Evolutionary conservation across 108 stramenopile genomes (phyloP).

Genomic region (Mediolabrus comicus): DNA sequence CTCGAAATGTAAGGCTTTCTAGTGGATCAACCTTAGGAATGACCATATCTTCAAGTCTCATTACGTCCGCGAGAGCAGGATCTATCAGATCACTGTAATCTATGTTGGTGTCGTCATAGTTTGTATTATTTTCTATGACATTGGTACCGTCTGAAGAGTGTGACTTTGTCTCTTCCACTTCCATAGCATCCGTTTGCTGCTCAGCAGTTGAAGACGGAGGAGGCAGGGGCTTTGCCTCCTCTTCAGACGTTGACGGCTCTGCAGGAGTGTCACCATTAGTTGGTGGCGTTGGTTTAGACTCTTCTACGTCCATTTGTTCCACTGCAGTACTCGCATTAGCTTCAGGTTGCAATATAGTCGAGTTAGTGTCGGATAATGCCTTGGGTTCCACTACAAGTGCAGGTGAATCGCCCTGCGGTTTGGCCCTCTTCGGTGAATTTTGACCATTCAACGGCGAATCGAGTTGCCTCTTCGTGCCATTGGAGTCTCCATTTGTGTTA

Average conservation of each 20-base stretch:
- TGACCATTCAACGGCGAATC: not conserved
- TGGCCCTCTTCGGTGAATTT: not conserved
- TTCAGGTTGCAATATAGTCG: not conserved
- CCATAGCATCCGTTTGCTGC: not conserved
- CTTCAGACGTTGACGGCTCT: not conserved
- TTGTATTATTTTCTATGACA: not conserved
- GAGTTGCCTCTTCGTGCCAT: not conserved
- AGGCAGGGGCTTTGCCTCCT: not conserved
- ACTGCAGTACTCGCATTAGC: not conserved
- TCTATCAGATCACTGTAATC: constrained; percentile 20
- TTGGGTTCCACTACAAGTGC: not conserved
- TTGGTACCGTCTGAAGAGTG: not conserved
- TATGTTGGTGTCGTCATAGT: not conserved
- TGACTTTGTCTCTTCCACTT: not conserved
- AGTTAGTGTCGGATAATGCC: not conserved
- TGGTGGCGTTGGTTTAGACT: not conserved
- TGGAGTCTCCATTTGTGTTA: not conserved
- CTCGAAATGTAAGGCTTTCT: constrained; percentile 17
- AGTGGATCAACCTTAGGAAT: constrained; percentile 26
- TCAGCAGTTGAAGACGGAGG: no score
- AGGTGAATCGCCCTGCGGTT: not conserved
- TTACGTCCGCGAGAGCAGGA: constrained; percentile 25
- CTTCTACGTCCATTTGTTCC: not conserved
- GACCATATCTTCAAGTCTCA: constrained; percentile 30
- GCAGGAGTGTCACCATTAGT: no score